Evolutionary conservation across 768 basidiomycete genomes (phyloP).

Genomic region (Podaxis rugospora): DNA sequence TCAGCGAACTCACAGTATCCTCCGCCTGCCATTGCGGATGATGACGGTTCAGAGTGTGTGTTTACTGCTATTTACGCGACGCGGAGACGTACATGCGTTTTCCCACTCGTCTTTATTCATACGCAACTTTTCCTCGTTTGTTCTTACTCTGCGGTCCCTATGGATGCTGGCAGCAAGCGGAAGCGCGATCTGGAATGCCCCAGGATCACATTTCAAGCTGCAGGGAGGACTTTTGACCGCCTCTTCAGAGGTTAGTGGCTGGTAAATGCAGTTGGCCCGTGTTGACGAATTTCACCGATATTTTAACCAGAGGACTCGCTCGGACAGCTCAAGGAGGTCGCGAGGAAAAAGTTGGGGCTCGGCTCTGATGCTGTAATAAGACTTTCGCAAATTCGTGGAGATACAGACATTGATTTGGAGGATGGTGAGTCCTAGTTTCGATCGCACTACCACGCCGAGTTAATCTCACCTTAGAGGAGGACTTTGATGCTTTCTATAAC

Average conservation of each 20-base stretch:
- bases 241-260: constrained; percentile 43
- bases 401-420: constrained; percentile 59
- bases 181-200: constrained; percentile 36
- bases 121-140: constrained; percentile 8
- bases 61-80: constrained; percentile 31
- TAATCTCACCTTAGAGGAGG: constrained; percentile 50
- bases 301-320: constrained; percentile 52
- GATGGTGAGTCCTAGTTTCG: constrained; percentile 48
- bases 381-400: constrained; percentile 51
- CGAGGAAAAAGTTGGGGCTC: constrained; percentile 60
- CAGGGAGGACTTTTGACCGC: constrained; percentile 44
- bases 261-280: not conserved
- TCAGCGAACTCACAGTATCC: constrained; percentile 23
- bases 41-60: constrained; percentile 17
- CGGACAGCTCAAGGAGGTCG: constrained; percentile 49
- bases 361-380: constrained; percentile 27
- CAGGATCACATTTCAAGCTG: constrained; percentile 41
- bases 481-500: constrained; percentile 69
- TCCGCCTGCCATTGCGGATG: constrained; percentile 37
- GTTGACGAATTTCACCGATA: not conserved
- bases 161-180: constrained; percentile 37
- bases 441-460: not conserved
- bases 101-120: constrained; percentile 1
- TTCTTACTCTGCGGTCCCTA: constrained; percentile 14
- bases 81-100: constrained; percentile 15